phyloP scores from a whole-genome alignment of 73 alveolate species.

The Diophrys appendiculata region DNA sequence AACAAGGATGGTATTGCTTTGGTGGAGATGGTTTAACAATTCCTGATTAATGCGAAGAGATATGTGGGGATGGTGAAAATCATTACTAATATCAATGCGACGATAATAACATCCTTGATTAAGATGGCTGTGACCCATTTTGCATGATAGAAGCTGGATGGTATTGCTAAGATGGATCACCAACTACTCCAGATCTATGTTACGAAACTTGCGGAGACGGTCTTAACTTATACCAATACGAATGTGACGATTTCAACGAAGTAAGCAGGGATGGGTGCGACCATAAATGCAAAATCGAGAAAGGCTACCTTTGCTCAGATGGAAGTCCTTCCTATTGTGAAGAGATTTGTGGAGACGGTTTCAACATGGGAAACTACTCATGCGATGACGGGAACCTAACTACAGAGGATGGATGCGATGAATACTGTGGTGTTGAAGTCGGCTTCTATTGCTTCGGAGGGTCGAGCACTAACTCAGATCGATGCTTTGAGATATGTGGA shows the following conservation, averaged over 20 bases:
- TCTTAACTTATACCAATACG: conserved; percentile 3
- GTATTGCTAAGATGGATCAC: conserved; percentile 30
- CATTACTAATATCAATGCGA: conserved; percentile 40
- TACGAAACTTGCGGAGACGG: conserved; percentile 24
- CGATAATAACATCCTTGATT: conserved; percentile 54
- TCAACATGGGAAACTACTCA: too few species aligned
- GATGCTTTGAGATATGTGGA: too few species aligned
- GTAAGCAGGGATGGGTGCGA: conserved; percentile 30
- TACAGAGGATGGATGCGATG: too few species aligned
- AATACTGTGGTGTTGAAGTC: too few species aligned
- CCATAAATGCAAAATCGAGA: conserved; percentile 8
- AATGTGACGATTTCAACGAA: conserved; percentile 29
- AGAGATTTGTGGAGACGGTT: too few species aligned
- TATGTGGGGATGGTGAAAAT: conserved; percentile 56
- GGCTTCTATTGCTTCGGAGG: too few species aligned
- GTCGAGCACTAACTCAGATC: too few species aligned
- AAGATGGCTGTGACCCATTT: conserved; percentile 49
- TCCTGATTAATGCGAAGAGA: conserved; percentile 38
- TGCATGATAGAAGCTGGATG: conserved; percentile 31
- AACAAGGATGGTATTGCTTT: not conserved
- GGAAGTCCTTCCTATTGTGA: too few species aligned
- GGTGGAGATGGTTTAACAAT: not conserved
- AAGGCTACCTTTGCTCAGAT: too few species aligned
- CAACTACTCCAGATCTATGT: conserved; percentile 12
- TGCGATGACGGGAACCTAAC: too few species aligned